Evolutionary conservation across 176 grass and related monocot species (phyloP).

Genomic region (Cymbopogon citratus): DNA sequence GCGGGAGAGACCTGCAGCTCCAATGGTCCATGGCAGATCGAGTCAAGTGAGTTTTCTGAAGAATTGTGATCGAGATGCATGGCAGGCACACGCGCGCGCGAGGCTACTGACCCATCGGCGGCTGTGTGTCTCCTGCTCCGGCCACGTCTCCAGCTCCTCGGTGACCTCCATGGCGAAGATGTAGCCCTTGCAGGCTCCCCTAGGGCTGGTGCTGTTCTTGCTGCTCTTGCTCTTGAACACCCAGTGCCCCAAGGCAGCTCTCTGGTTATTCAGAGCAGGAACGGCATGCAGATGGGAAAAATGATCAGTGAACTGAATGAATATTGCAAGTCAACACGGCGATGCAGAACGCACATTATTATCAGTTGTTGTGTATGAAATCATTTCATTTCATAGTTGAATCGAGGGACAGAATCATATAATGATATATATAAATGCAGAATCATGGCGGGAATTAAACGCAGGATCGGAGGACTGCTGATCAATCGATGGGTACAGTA

Average conservation of each 20-base stretch:
- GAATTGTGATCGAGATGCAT: not conserved
- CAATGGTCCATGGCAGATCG: not conserved
- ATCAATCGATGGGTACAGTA: not conserved
- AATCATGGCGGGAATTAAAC: not conserved
- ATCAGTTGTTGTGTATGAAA: not conserved
- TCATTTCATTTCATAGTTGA: not conserved
- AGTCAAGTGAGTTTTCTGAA: not conserved
- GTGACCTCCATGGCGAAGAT: constrained; percentile 88
- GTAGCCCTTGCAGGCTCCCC: constrained; percentile 63
- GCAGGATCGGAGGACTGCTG: not conserved
- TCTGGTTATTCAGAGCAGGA: constrained; percentile 25
- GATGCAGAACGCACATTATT: not conserved
- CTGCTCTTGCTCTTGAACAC: constrained; percentile 92
- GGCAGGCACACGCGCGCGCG: not conserved
- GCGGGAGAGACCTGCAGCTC: constrained; percentile 39
- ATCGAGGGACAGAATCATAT: not conserved
- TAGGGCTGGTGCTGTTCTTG: constrained; percentile 42
- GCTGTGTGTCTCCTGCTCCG: constrained; percentile 53
- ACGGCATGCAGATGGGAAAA: constrained; percentile 3
- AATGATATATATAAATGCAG: constrained; percentile 5
- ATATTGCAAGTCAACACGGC: not conserved
- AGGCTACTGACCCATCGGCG: constrained; percentile 56
- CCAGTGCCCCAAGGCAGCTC: constrained; percentile 60
- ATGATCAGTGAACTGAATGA: not conserved
- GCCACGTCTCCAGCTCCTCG: constrained; percentile 64